Evolutionary conservation across 495 filamentous ascomycete species (phyloP).

Genomic region (Penicillium manginii): DNA sequence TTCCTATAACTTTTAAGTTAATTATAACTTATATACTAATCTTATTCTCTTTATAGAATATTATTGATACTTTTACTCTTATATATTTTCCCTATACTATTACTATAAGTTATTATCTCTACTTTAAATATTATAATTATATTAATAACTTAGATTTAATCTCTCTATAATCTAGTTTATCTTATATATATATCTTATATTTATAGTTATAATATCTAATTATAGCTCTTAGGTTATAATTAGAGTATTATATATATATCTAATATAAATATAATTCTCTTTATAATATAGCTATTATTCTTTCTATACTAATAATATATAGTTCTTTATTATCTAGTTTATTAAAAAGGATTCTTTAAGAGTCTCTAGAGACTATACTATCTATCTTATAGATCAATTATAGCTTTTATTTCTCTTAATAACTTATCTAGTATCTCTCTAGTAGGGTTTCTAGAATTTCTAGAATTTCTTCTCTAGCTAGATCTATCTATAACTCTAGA

Average conservation of each 20-base stretch:
- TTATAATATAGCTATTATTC: neutral
- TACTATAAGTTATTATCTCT: neutral
- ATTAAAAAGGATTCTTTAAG: neutral
- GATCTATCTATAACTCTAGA: too few species aligned
- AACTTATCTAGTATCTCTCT: neutral
- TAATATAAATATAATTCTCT: neutral
- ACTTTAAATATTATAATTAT: neutral
- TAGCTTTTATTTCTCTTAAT: neutral
- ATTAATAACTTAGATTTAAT: neutral
- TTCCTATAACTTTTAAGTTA: neutral
- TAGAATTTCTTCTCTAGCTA: too few species aligned
- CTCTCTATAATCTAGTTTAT: neutral
- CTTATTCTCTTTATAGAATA: neutral
- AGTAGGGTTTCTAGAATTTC: neutral
- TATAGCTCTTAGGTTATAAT: neutral
- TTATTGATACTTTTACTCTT: neutral
- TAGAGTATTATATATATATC: neutral
- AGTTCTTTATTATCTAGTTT: neutral
- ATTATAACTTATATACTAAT: neutral
- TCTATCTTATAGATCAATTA: neutral
- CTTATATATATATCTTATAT: neutral
- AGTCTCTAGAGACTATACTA: neutral
- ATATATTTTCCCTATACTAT: neutral
- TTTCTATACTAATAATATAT: neutral
- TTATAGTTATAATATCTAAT: neutral